Percentiles rank a stretch among this genome's conserved stretches.
These are phyloP conservation scores for Aspergillus nanangensis DNA, from an alignment of 495 filamentous ascomycete species.

Conservation along the genomic window DNA sequence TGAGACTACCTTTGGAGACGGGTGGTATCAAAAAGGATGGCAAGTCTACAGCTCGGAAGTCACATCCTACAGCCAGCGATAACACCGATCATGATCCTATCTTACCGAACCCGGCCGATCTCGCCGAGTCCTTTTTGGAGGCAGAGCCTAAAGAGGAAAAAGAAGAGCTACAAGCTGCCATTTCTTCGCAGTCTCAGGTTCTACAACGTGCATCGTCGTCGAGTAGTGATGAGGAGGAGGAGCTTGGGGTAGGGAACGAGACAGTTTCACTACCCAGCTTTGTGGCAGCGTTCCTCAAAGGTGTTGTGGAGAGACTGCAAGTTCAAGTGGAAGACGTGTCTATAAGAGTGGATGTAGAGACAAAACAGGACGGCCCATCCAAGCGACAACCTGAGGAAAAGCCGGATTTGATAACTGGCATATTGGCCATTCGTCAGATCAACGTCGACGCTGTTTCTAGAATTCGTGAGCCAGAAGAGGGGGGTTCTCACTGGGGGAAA, in stretches of 20 bases:
- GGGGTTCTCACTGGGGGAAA: slow-evolving; percentile 45
- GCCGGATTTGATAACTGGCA: slow-evolving; percentile 53
- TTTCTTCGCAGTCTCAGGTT: slow-evolving; percentile 58
- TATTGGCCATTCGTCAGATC: slow-evolving; percentile 62
- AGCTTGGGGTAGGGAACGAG: slow-evolving; percentile 65
- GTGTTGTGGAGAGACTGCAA: slow-evolving; percentile 74
- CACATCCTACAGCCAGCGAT: neutral
- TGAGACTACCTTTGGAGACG: slow-evolving; percentile 39
- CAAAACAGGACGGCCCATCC: slow-evolving; percentile 38
- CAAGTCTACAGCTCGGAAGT: slow-evolving; percentile 4
- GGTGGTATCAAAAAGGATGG: slow-evolving; percentile 1
- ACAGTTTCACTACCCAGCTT: slow-evolving; percentile 73
- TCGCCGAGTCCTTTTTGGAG: slow-evolving; percentile 84
- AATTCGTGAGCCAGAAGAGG: slow-evolving; percentile 22
- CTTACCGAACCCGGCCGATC: slow-evolving; percentile 72
- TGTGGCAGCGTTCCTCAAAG: slow-evolving; percentile 76
- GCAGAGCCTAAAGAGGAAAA: slow-evolving; percentile 73
- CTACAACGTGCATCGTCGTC: slow-evolving; percentile 43
- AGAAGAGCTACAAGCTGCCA: slow-evolving; percentile 69
- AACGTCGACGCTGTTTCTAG: slow-evolving; percentile 62
- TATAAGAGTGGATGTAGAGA: slow-evolving; percentile 56
- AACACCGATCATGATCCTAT: slow-evolving; percentile 18
- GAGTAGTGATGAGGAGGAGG: slow-evolving; percentile 56
- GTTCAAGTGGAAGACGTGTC: slow-evolving; percentile 64
- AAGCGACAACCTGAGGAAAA: slow-evolving; percentile 38